Evolutionary conservation across 768 basidiomycete species (phyloP).

Genomic region (Tremella yokohamensis): DNA sequence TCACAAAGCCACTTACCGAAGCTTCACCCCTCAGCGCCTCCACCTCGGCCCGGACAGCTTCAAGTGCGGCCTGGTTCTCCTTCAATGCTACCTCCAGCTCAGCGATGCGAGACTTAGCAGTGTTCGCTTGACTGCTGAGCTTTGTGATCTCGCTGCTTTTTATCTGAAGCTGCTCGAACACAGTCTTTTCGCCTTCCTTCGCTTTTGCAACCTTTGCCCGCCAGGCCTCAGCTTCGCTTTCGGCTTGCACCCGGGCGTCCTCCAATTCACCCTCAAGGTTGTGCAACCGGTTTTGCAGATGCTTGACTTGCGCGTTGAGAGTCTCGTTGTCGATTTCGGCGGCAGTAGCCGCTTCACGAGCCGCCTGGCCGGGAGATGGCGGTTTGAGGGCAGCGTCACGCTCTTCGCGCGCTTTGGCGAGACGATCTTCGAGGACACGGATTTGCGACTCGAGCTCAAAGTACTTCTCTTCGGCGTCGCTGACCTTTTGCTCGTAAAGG

Average conservation of each 20-base stretch:
- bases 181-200: constrained; percentile 59
- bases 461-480: constrained; percentile 63
- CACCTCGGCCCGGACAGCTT: constrained; percentile 85
- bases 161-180: constrained; percentile 64
- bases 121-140: constrained; percentile 65
- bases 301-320: constrained; percentile 80
- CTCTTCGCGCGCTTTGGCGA: constrained; percentile 31
- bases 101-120: constrained; percentile 65
- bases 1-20: constrained; percentile 58
- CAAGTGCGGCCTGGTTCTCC: constrained; percentile 80
- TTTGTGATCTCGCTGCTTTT: constrained; percentile 70
- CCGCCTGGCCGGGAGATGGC: constrained; percentile 12
- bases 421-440: constrained; percentile 37
- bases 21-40: constrained; percentile 72
- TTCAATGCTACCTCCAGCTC: constrained; percentile 86
- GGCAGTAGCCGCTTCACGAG: constrained; percentile 60
- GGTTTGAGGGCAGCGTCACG: background rate
- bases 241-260: constrained; percentile 62
- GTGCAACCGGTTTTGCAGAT: constrained; percentile 72
- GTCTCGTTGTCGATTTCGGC: constrained; percentile 92
- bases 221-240: constrained; percentile 58
- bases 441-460: constrained; percentile 41
- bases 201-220: constrained; percentile 32
- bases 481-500: constrained; percentile 76
- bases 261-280: constrained; percentile 80